Evolutionary conservation across 1,139 yeast genomes (phyloP).

Genomic region (Taphrina communis): DNA sequence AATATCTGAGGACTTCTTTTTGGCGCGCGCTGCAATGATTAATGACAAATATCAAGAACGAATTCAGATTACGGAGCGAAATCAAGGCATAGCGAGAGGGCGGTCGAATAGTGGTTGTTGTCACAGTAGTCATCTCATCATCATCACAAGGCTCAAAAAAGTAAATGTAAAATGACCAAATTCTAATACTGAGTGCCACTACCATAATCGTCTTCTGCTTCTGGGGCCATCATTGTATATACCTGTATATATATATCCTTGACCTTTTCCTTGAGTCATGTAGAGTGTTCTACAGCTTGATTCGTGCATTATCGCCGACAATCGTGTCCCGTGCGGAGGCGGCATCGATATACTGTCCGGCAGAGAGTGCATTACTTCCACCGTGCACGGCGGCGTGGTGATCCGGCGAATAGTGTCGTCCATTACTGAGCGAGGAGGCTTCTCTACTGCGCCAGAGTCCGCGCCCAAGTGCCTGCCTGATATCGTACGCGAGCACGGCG

Average conservation of each 20-base stretch:
- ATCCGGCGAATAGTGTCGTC: not conserved
- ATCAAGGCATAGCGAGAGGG: not conserved
- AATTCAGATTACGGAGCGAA: too few species aligned
- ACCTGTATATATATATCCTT: too few species aligned
- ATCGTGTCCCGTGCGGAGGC: not conserved
- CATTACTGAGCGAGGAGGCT: conserved; percentile 10
- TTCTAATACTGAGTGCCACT: conserved; percentile 10
- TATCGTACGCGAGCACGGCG: conserved; percentile 18
- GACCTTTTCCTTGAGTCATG: too few species aligned
- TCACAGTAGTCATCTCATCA: too few species aligned
- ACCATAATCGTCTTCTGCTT: not conserved
- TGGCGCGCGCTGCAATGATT: not conserved
- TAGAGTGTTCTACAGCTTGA: not conserved
- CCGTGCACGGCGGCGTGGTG: too few species aligned
- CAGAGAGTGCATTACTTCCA: too few species aligned
- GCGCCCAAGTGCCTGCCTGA: conserved; percentile 27
- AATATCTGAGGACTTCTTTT: not conserved
- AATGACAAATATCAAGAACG: not conserved
- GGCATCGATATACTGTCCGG: not conserved
- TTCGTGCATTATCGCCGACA: conserved; percentile 11
- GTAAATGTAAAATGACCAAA: too few species aligned
- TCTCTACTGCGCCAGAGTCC: conserved; percentile 20
- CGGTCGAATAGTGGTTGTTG: too few species aligned
- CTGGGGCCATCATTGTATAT: not conserved
- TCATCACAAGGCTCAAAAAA: too few species aligned